Percentiles rank a stretch among this genome's conserved stretches.
These are phyloP conservation scores for Candida ponderosae DNA, from an alignment of 805 yeast genomes.

Conservation along the genomic window DNA sequence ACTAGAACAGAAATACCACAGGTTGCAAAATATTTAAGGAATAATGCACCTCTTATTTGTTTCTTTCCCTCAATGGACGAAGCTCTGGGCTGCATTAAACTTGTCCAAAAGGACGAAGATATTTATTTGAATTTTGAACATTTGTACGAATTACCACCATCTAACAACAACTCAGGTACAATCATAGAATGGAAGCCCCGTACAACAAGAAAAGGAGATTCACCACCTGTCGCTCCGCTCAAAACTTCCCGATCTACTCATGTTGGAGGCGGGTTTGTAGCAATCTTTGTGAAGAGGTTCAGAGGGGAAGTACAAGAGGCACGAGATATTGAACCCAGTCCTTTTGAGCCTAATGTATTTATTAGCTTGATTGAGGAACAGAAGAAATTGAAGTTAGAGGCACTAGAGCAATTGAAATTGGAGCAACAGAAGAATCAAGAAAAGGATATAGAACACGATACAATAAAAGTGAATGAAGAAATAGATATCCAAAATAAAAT, in stretches of 20 bases:
- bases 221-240: conserved; percentile 37
- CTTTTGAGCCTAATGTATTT: no score
- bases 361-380: no score
- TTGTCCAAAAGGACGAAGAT: conserved; percentile 20
- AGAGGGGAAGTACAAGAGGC: no score
- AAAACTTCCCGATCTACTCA: conserved; percentile 36
- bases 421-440: no score
- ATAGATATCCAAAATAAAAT: no score
- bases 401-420: no score
- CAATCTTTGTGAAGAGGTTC: conserved; percentile 35
- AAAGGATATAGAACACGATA: no score
- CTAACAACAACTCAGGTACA: conserved; percentile 44
- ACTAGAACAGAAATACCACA: conserved; percentile 26
- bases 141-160: conserved; percentile 31
- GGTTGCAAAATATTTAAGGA: conserved; percentile 26
- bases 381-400: no score
- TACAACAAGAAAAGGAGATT: conserved; percentile 28
- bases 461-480: no score
- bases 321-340: no score
- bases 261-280: conserved; percentile 46
- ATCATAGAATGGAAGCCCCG: conserved; percentile 45
- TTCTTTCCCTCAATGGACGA: conserved; percentile 45
- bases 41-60: conserved; percentile 35
- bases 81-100: conserved; percentile 30
- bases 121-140: conserved; percentile 27